Percentiles rank a stretch among this genome's conserved stretches.
Conservation (phyloP, 805 yeast genomes). For the Jamesozyma piceae region DNA sequence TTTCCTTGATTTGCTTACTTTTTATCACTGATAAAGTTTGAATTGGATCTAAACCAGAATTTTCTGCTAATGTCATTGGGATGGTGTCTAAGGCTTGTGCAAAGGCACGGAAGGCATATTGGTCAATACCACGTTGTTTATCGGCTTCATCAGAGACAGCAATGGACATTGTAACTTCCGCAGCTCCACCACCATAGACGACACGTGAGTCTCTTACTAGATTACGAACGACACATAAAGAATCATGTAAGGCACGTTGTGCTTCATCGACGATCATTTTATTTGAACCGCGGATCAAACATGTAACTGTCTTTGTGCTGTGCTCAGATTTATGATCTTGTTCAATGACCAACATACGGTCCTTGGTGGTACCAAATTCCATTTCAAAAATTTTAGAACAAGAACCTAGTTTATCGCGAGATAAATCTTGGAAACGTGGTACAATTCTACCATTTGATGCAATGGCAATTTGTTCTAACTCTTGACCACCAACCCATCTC, state of each 20-base stretch:
- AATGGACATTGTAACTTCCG: slow-evolving; percentile 87
- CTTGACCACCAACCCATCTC: slow-evolving; percentile 99
- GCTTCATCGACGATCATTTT: slow-evolving; percentile 98
- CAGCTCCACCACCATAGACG: slow-evolving; percentile 99
- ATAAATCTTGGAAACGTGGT: slow-evolving; percentile 89
- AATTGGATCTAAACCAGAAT: slow-evolving; percentile 91
- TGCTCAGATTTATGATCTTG: slow-evolving; percentile 63
- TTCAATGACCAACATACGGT: slow-evolving; percentile 90
- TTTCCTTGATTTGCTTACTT: slow-evolving; percentile 72
- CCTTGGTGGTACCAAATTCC: slow-evolving; percentile 93
- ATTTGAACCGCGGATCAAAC: slow-evolving; percentile 90
- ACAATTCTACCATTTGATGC: slow-evolving; percentile 97
- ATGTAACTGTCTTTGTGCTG: slow-evolving; percentile 61
- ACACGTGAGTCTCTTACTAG: slow-evolving; percentile 84
- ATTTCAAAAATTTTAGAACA: slow-evolving; percentile 82
- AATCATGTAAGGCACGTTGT: slow-evolving; percentile 90
- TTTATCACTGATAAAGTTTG: slow-evolving; percentile 79
- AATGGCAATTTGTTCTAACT: slow-evolving; percentile 88
- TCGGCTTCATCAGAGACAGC: slow-evolving; percentile 90
- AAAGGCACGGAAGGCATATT: slow-evolving; percentile 95
- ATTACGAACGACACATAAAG: slow-evolving; percentile 94
- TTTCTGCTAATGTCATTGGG: slow-evolving; percentile 93
- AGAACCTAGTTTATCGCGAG: slow-evolving; percentile 70
- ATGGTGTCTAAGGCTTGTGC: slow-evolving; percentile 82
- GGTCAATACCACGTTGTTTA: slow-evolving; percentile 88